phyloP scores from a whole-genome alignment of 2,329 filamentous ascomycete species.

The Ilyonectria robusta region DNA sequence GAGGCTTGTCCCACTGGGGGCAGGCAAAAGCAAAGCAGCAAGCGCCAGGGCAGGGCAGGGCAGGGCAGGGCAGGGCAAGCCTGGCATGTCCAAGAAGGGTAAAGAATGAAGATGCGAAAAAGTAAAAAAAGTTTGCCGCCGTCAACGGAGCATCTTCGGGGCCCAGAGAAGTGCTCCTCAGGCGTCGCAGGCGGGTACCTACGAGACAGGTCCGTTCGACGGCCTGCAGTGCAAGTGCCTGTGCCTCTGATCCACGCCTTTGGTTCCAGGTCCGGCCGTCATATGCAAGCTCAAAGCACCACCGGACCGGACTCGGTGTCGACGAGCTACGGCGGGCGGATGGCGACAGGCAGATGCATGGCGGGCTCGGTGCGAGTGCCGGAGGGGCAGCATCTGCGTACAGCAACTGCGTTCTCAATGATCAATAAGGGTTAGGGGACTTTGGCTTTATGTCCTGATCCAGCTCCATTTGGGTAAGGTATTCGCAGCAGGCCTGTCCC shows the following conservation, averaged over 20 bases:
- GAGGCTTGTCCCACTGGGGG: constrained; percentile 28
- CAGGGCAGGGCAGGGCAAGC: constrained; percentile 31
- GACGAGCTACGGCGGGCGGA: constrained; percentile 17
- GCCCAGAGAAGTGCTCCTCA: constrained; percentile 29
- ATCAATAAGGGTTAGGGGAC: constrained; percentile 27
- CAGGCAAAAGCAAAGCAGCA: constrained; percentile 36
- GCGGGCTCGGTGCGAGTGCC: constrained; percentile 25
- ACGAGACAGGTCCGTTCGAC: neutral
- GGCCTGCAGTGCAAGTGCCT: constrained; percentile 3
- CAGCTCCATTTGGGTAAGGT: constrained; percentile 18
- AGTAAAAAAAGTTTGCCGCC: constrained; percentile 35
- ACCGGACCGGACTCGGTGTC: constrained; percentile 28
- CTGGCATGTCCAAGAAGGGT: constrained; percentile 21
- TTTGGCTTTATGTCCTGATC: constrained; percentile 4
- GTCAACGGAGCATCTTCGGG: constrained; percentile 48
- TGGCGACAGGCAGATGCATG: constrained; percentile 12
- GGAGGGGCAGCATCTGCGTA: constrained; percentile 20
- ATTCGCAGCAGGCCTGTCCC: constrained; percentile 12
- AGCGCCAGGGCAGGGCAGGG: constrained; percentile 34
- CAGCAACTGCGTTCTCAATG: constrained; percentile 9
- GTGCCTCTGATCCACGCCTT: constrained; percentile 23
- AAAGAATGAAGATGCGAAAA: constrained; percentile 33
- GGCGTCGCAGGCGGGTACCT: constrained; percentile 18
- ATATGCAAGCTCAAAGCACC: constrained; percentile 24
- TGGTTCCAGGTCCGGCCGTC: constrained; percentile 26